Conservation (phyloP, 2,329 filamentous ascomycete species). For the Fusarium multiceps region DNA sequence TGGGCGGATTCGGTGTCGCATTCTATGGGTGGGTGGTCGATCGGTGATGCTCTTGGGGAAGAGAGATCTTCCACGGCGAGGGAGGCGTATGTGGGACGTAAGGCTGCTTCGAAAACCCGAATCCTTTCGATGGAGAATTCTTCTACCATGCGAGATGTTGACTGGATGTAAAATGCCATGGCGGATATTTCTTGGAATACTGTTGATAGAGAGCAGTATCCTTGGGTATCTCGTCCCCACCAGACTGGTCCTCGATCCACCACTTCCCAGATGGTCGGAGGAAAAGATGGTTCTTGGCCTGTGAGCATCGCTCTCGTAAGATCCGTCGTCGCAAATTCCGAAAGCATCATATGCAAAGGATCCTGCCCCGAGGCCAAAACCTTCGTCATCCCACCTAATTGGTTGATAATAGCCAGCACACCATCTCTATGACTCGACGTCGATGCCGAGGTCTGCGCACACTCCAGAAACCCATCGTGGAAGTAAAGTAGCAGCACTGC, state of each 20-base stretch:
- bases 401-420: constrained; percentile 51
- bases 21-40: constrained; percentile 2
- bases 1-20: constrained; percentile 48
- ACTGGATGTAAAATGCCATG: constrained; percentile 48
- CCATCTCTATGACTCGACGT: constrained; percentile 52
- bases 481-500: constrained; percentile 58
- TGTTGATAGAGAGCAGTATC: constrained; percentile 50
- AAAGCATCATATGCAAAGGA: constrained; percentile 54
- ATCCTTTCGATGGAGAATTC: constrained; percentile 47
- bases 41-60: not conserved
- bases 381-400: constrained; percentile 45
- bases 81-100: constrained; percentile 44
- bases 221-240: constrained; percentile 55
- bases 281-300: constrained; percentile 53
- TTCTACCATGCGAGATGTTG: constrained; percentile 21
- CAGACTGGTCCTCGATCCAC: constrained; percentile 55
- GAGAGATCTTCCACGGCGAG: constrained; percentile 44
- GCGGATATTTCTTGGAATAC: constrained; percentile 50
- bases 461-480: constrained; percentile 54
- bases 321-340: constrained; percentile 58
- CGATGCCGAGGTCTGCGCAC: constrained; percentile 46
- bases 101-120: constrained; percentile 44
- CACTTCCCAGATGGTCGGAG: constrained; percentile 52
- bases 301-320: constrained; percentile 56
- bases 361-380: constrained; percentile 45